A percentile compares a stretch with the other conserved stretches of the same genome.
These are phyloP conservation scores for Turnera subulata DNA, from an alignment of 345 rosid genomes.

Conservation along the genomic window DNA sequence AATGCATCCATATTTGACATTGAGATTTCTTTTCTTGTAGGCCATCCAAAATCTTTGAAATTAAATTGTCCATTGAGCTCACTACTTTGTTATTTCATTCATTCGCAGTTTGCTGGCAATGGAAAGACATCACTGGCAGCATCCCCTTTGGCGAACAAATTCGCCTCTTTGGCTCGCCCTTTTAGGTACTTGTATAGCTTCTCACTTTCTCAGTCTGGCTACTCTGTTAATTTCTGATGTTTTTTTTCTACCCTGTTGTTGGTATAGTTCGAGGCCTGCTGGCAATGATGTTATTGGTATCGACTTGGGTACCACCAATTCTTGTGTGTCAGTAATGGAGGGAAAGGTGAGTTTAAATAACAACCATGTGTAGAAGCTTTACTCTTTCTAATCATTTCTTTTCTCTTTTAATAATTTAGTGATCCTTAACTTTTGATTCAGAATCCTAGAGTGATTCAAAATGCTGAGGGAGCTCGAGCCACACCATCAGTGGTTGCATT, in stretches of 20 bases:
- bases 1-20: too few species aligned
- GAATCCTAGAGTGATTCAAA: conserved; percentile 88
- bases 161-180: neutral
- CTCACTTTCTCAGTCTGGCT: neutral
- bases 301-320: conserved; percentile 29
- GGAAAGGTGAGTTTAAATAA: conserved; percentile 16
- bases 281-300: conserved; percentile 26
- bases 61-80: too few species aligned
- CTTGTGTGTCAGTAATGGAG: conserved; percentile 26
- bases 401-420: too few species aligned
- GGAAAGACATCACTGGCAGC: neutral
- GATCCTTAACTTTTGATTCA: conserved; percentile 14
- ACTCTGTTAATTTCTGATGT: neutral
- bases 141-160: neutral
- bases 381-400: neutral
- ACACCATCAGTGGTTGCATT: conserved; percentile 92
- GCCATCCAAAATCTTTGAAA: too few species aligned
- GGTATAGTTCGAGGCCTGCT: conserved; percentile 19
- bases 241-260: neutral
- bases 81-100: neutral
- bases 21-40: too few species aligned
- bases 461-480: conserved; percentile 85
- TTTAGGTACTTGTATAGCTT: neutral
- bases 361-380: too few species aligned
- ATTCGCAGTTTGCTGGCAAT: conserved; percentile 1